Percentiles rank a stretch among this genome's conserved stretches.
These are phyloP conservation scores for Phalaenopsis equestris DNA, from an alignment of 106 monocot genomes.

Conservation along the genomic window DNA sequence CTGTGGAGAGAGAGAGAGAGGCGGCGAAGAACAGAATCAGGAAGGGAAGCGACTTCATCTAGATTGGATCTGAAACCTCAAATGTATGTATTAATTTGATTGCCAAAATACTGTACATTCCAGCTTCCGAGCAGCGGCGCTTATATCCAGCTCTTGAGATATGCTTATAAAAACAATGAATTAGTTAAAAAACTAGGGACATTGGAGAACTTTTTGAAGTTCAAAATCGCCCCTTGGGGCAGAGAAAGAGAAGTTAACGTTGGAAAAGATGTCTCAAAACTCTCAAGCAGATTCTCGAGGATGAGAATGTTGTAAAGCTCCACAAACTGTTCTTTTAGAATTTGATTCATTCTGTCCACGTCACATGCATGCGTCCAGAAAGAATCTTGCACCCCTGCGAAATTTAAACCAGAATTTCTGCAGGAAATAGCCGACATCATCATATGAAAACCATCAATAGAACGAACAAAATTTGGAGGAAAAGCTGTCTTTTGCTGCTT, in stretches of 20 bases:
- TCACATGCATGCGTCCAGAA: conserved; percentile 93
- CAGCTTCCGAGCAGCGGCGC: not conserved
- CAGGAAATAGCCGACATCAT: conserved; percentile 96
- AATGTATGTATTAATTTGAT: not conserved
- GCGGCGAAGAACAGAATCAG: conserved; percentile 43
- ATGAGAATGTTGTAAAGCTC: conserved; percentile 71
- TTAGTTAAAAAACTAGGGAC: conserved; percentile 90
- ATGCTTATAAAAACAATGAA: not conserved
- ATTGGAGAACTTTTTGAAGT: conserved; percentile 46
- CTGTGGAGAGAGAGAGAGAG: conserved; percentile 25
- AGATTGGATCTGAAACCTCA: too few species aligned
- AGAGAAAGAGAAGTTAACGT: conserved; percentile 54
- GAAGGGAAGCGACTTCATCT: not conserved
- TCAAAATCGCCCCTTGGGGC: conserved; percentile 69
- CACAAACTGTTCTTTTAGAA: conserved; percentile 80
- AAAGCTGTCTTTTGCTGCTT: conserved; percentile 87
- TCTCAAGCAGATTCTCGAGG: conserved; percentile 72
- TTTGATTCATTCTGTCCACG: conserved; percentile 75
- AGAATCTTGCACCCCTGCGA: conserved; percentile 83
- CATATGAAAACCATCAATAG: conserved; percentile 98
- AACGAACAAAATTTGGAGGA: conserved; percentile 91
- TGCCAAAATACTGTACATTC: not conserved
- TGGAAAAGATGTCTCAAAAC: conserved; percentile 66
- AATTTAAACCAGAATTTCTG: conserved; percentile 58
- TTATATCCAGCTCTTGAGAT: too few species aligned